Evolutionary conservation across 805 yeast genomes (phyloP), one percentile per base, ranked within the genome.

Genomic region (Candida endomychidarum): DNA sequence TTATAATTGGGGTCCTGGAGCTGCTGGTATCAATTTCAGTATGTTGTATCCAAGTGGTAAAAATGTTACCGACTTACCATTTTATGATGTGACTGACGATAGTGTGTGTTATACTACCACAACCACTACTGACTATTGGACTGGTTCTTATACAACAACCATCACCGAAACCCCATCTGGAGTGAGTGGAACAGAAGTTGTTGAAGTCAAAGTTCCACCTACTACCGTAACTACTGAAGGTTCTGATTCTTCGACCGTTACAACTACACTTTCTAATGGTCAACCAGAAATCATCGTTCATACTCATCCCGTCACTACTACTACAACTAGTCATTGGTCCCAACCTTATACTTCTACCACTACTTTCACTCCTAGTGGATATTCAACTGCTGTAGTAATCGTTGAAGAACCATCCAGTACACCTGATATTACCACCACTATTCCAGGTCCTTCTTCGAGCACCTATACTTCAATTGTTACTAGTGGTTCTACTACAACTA

Each of bases 31-130:
- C 4, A 3, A 17, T 6, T 8, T 31, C 14, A 18, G 4, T 10
- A 19, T 36, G 5, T 9, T 9, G 4, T 12, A 16, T 19, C 44
- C 44, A 17, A 29, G 19, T 17, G 34, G 40, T 20, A 37, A 27
- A 3, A 16, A 5, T 3, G 14, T 18, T n/a, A 22, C 27, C 12
- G 25, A 27, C 21, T 9, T 20, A 10, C 27, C 25, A 3, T 12
- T 19, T 12, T 26, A 15, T 18, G 7, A 9, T 14, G 26, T 16
- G 4, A 9, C 17, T 7, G 39, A 21, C n/a, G 20, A 20, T 11
- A 17, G 20, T n/a, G 16, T 7, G 11, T 24, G 30, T 24, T 8
- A 11, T 34, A 17, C 23, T 24, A 24, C 30, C 8, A 34, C 37
- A 7, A 25, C 38, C 3, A 26, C 38, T 14, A 19, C 38, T 20